Evolutionary conservation across 2,329 filamentous ascomycete genomes (phyloP), one percentile per base, ranked within the genome.

Genomic region (Trichothecium roseum): DNA sequence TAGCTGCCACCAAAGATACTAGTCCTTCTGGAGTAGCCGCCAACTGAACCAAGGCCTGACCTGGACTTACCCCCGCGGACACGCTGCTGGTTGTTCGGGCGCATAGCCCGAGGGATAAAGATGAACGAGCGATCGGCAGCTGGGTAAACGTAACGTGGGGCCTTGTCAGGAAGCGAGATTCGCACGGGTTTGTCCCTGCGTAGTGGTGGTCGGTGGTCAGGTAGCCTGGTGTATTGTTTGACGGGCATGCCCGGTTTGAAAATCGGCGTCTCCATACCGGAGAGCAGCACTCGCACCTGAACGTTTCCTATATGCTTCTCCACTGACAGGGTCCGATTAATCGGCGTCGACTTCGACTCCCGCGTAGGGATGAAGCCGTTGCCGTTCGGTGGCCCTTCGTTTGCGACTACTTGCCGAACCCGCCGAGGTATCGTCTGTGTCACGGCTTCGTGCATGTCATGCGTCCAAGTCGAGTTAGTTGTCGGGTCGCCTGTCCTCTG

Each of bases 181-280:
- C 91, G 81, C 28, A 96, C 91, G 7, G 91, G 91, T 56, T 96
- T 98, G 63, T 98, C 91, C 48, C 91, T 81, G 42, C 91, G 83
- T 33, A 98, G 72, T 35, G 91, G 91, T 15, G 91, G 91, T 16
- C 91, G 80, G 58, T 96, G 91, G 53, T 96, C 86, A 15, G 91
- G 91, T 33, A 98, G 74, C 48, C 89, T 87, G 28, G 87, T 95
- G 59, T 98, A 89, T 51, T 91, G 84, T 56, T 85, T 91, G 45
- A 93, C 78, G 32, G 84, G 76, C 43, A 94, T 76, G 42, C 80
- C 79, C 20, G 84, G 68, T 53, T 89, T 86, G 29, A 74, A 62
- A 31, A 81, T 72, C 5, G 86, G 74, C 20, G 72, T 69, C 47
- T 78, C 74, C 74, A 93, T 83, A 16, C 75, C 73, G 3, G 85